Evolutionary conservation across 768 basidiomycete genomes (phyloP), one percentile per base, ranked within the genome.

Genomic region (Kwoniella heveanensis): DNA sequence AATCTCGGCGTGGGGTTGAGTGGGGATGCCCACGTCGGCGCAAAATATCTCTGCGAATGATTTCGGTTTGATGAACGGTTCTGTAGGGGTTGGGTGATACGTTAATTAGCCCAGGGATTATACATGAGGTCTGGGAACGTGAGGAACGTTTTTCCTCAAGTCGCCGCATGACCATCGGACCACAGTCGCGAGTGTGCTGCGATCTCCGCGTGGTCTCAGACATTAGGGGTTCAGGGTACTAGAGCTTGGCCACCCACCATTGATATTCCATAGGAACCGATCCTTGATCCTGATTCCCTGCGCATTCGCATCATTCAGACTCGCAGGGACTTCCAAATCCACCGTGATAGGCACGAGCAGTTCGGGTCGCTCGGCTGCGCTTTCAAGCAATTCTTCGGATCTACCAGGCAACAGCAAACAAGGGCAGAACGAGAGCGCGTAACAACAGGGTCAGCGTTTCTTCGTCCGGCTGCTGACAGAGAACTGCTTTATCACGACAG

Each of bases 231-330:
- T 44, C 39, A 44, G 39, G 39, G 39, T 10, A 9, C 17, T 10
- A 3, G 39, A 3, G 6, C 3, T 44, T 44, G 39, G 17, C 2
- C 17, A 62, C 80, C 53, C 58, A 82, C 82, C 95, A 76, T 91
- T 87, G 50, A 93, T 80, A 73, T 98, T 96, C 96, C 96, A 99
- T 12, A 91, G 86, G 79, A 99, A 98, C 73, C 89, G 89, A 75
- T 99, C 96, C 46, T 94, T 88, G 77, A 99, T 86, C 72, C 94
- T 84, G 74, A 91, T 90, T 0, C 89, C 89, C 12, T 92, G 91
- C 12, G 90, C 92, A 77, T 97, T 94, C 1, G 66, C 61, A 54
- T 92, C 83, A 70, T 90, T 89, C 39, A 19, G 3, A 19, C 39
- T 44, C 0, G 88, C 89, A 9, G 93, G 90, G 10, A 93, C 95